Conservation (phyloP, 805 yeast genomes). For the Candida nemodendra region DNA sequence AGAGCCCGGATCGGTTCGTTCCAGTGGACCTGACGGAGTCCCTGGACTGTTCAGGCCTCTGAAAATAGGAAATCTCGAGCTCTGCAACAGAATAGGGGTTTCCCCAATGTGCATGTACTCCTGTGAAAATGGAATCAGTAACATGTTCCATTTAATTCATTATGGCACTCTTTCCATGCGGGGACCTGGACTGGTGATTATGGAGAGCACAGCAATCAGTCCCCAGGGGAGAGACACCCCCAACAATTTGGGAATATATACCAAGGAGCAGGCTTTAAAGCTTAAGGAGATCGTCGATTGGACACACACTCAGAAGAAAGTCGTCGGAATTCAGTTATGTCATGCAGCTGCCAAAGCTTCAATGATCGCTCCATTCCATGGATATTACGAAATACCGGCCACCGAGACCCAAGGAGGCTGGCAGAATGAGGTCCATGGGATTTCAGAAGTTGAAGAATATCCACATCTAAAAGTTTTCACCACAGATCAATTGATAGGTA, state of each 20-base stretch:
- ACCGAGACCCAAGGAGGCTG: slow-evolving; percentile 40
- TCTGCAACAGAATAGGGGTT: slow-evolving; percentile 54
- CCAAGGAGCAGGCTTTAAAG: slow-evolving; percentile 45
- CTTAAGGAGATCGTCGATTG: slow-evolving; percentile 42
- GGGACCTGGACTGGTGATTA: slow-evolving; percentile 49
- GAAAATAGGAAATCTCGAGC: slow-evolving; percentile 36
- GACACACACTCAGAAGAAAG: slow-evolving; percentile 43
- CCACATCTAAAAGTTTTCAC: slow-evolving; percentile 43
- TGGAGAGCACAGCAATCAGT: slow-evolving; percentile 38
- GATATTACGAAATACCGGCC: slow-evolving; percentile 30
- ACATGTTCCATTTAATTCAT: slow-evolving; percentile 48
- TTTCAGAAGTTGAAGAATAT: slow-evolving; percentile 33
- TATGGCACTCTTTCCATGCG: slow-evolving; percentile 46
- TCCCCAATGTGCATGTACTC: slow-evolving; percentile 59
- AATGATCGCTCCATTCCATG: slow-evolving; percentile 14
- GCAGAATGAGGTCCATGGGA: slow-evolving; percentile 44
- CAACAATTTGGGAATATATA: slow-evolving; percentile 45
- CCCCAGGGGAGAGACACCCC: slow-evolving; percentile 23
- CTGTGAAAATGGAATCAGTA: slow-evolving; percentile 40
- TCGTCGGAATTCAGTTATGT: slow-evolving; percentile 52
- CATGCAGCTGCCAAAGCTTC: slow-evolving; percentile 54
- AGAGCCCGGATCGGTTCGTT: slow-evolving; percentile 34
- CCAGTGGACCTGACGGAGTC: slow-evolving; percentile 14
- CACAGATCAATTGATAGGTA: slow-evolving; percentile 36
- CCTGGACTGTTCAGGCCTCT: slow-evolving; percentile 47